phyloP scores from a whole-genome alignment of 768 basidiomycete genomes.

The Termitomyces sp. region DNA sequence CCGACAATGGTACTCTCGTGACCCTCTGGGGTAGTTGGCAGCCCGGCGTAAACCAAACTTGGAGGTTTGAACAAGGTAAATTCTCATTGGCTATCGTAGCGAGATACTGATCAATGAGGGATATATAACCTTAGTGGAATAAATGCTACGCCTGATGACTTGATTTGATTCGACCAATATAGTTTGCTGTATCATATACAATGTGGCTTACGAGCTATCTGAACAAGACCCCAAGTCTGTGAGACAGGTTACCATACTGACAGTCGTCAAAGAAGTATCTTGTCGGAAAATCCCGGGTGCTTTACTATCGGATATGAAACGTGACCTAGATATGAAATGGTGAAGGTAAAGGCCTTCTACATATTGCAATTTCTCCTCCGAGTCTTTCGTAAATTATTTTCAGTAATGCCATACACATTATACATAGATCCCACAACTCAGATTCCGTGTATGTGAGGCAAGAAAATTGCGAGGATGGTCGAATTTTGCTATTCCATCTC shows the following conservation, averaged over 20 bases:
- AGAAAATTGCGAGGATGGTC: too few species aligned
- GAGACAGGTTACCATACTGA: too few species aligned
- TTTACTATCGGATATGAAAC: too few species aligned
- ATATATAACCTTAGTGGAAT: neutral
- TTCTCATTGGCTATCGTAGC: neutral
- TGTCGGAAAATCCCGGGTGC: too few species aligned
- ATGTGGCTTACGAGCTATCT: too few species aligned
- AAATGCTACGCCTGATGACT: too few species aligned
- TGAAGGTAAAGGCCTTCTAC: neutral
- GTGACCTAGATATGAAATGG: too few species aligned
- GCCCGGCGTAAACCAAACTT: slow-evolving; percentile 34
- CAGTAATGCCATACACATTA: neutral
- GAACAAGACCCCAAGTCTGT: too few species aligned
- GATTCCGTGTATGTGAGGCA: neutral
- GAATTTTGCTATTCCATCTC: too few species aligned
- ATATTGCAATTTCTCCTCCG: neutral
- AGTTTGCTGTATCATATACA: too few species aligned
- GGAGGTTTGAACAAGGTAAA: slow-evolving; percentile 24
- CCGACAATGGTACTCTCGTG: slow-evolving; percentile 33
- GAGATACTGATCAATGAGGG: neutral
- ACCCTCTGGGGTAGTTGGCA: slow-evolving; percentile 37
- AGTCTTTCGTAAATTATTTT: neutral
- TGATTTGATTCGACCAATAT: too few species aligned
- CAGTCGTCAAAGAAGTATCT: too few species aligned
- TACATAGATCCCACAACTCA: neutral